phyloP scores from a whole-genome alignment of 164 flowering plant species.

The Buxus sempervirens region DNA sequence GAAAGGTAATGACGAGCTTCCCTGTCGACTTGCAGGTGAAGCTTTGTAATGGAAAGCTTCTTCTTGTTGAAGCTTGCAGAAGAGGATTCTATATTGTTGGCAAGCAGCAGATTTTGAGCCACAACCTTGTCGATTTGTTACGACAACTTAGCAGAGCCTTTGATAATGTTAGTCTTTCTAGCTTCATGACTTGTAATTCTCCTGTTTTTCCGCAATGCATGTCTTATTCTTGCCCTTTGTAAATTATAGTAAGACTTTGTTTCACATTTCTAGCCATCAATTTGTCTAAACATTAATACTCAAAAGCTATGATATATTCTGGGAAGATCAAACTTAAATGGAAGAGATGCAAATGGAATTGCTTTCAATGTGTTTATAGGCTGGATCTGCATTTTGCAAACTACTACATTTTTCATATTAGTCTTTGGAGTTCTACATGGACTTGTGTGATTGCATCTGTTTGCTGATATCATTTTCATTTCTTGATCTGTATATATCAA shows the following conservation, averaged over 20 bases:
- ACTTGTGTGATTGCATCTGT: too few species aligned
- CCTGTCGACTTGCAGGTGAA: constrained; percentile 55
- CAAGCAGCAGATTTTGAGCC: constrained; percentile 66
- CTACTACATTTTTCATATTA: too few species aligned
- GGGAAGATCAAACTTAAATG: too few species aligned
- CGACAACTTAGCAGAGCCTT: constrained; percentile 90
- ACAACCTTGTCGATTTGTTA: constrained; percentile 87
- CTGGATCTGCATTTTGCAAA: too few species aligned
- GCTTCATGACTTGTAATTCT: neutral
- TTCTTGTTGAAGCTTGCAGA: constrained; percentile 68
- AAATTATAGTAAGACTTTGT: too few species aligned
- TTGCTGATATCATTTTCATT: neutral
- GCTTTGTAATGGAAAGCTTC: constrained; percentile 88
- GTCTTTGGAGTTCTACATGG: too few species aligned
- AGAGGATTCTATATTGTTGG: constrained; percentile 77
- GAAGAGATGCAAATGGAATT: too few species aligned
- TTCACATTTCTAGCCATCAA: too few species aligned
- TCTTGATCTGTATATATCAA: neutral
- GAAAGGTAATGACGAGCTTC: neutral
- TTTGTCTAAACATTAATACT: too few species aligned
- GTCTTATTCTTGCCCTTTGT: neutral
- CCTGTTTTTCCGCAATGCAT: neutral
- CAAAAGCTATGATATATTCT: too few species aligned
- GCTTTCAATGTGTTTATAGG: too few species aligned
- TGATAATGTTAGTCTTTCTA: constrained; percentile 57